Percentiles rank a stretch among this genome's conserved stretches.
phyloP scores from a whole-genome alignment of 1,284 basidiomycete genomes.

The Ustilago nuda region DNA sequence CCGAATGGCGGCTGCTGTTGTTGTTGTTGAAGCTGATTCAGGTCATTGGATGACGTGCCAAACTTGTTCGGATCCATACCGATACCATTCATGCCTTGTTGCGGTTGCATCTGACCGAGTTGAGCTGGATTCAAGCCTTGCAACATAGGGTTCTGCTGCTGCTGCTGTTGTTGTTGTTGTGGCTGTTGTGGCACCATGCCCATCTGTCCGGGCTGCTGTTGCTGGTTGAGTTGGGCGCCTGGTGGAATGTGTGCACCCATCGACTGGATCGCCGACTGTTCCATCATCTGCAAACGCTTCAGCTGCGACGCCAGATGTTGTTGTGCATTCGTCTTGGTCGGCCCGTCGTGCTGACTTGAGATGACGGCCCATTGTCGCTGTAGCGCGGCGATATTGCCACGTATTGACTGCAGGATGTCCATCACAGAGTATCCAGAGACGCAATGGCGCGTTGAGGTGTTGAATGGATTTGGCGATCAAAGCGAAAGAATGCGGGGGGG shows the following conservation, averaged over 20 bases:
- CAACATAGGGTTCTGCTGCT: slow-evolving; percentile 26
- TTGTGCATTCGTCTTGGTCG: slow-evolving; percentile 56
- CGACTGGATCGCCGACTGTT: slow-evolving; percentile 41
- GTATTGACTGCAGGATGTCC: slow-evolving; percentile 50
- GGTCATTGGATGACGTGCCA: slow-evolving; percentile 19
- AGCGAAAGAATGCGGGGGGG: not conserved
- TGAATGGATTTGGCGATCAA: not conserved
- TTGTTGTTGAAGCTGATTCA: slow-evolving; percentile 13
- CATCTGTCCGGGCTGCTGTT: slow-evolving; percentile 33
- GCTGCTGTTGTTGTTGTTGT: slow-evolving; percentile 22
- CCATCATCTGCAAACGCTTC: slow-evolving; percentile 55
- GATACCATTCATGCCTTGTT: slow-evolving; percentile 29
- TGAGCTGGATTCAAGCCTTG: slow-evolving; percentile 31
- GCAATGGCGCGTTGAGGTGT: slow-evolving; percentile 4
- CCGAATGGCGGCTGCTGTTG: slow-evolving; percentile 28
- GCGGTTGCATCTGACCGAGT: slow-evolving; percentile 27
- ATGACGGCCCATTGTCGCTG: slow-evolving; percentile 64
- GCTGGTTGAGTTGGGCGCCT: slow-evolving; percentile 38
- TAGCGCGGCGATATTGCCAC: slow-evolving; percentile 54
- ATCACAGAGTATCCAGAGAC: not conserved
- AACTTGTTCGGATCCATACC: slow-evolving; percentile 28
- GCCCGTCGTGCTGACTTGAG: slow-evolving; percentile 57
- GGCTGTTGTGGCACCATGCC: slow-evolving; percentile 13
- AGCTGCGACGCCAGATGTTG: slow-evolving; percentile 59
- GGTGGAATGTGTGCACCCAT: slow-evolving; percentile 48